Conservation (phyloP, 1,284 basidiomycete species). For the Entoloma clypeatum region DNA sequence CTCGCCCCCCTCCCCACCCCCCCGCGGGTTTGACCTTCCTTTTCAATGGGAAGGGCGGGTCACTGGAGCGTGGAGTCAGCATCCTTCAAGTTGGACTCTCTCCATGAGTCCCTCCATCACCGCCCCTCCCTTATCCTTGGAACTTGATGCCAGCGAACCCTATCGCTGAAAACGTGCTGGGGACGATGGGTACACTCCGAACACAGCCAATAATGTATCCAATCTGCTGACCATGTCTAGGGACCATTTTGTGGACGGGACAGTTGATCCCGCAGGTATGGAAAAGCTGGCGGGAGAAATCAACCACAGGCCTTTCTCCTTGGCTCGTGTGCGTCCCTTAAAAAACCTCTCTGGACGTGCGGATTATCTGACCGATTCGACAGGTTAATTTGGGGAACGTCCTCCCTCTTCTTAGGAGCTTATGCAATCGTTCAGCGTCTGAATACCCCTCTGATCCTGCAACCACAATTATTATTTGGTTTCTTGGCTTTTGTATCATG, state of each 20-base stretch:
- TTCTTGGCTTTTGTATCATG: constrained; percentile 60
- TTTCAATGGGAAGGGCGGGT: too few relatives aligned
- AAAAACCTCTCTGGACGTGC: not conserved
- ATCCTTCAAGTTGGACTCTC: too few relatives aligned
- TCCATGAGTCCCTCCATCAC: too few relatives aligned
- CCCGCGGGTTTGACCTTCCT: too few relatives aligned
- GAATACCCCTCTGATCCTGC: constrained; percentile 71
- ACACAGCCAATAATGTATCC: not conserved
- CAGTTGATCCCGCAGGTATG: constrained; percentile 75
- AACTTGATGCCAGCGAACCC: constrained; percentile 34
- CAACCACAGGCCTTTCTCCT: constrained; percentile 69
- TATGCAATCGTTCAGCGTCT: constrained; percentile 67
- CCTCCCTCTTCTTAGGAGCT: constrained; percentile 63
- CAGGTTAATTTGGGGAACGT: constrained; percentile 65
- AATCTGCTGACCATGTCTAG: constrained; percentile 27
- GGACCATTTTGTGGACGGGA: constrained; percentile 65
- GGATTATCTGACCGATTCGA: not conserved
- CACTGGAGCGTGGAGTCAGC: too few relatives aligned
- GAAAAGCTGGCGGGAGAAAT: constrained; percentile 73
- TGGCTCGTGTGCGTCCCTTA: constrained; percentile 63
- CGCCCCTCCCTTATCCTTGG: not conserved
- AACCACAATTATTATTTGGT: constrained; percentile 73
- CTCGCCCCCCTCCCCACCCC: too few relatives aligned
- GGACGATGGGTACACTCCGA: constrained; percentile 46
- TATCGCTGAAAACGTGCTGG: constrained; percentile 56